Conservation (phyloP, 257 asterid genomes). For the Schizonepeta tenuifolia region DNA sequence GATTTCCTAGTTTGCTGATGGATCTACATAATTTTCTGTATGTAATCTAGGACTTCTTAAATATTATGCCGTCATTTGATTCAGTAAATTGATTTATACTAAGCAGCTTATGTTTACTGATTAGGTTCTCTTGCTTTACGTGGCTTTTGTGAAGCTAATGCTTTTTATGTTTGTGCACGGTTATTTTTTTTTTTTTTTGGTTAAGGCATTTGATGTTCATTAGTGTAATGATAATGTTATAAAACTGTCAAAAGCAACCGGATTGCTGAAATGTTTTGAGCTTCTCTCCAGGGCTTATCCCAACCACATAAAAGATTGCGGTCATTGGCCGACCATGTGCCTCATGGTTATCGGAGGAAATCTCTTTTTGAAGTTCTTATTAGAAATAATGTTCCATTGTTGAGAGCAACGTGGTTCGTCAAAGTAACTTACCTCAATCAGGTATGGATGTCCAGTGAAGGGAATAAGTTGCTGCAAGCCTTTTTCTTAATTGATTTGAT, state of each 20-base stretch:
- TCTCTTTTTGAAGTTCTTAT: constrained; percentile 87
- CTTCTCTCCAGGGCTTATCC: constrained; percentile 76
- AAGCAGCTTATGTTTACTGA: neutral
- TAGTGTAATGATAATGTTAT: neutral
- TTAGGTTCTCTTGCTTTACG: constrained; percentile 9
- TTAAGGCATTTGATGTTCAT: constrained; percentile 19
- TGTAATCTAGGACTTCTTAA: constrained; percentile 2
- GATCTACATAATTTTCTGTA: neutral
- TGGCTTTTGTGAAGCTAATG: constrained; percentile 11
- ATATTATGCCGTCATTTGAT: neutral
- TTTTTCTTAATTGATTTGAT: constrained; percentile 5
- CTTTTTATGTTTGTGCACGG: constrained; percentile 14
- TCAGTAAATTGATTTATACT: constrained; percentile 3
- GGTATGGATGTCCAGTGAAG: constrained; percentile 51
- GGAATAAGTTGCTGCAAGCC: constrained; percentile 6
- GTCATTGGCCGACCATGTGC: constrained; percentile 94
- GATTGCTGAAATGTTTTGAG: constrained; percentile 27
- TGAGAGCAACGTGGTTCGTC: constrained; percentile 97
- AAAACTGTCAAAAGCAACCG: constrained; percentile 17
- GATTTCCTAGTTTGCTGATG: constrained; percentile 7
- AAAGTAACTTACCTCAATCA: constrained; percentile 97
- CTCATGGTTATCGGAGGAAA: constrained; percentile 86
- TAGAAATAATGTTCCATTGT: constrained; percentile 84
- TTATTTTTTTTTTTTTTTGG: constrained; percentile 23
- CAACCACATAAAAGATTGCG: constrained; percentile 88